phyloP scores from a whole-genome alignment of 768 basidiomycete genomes.

The Psilocybe tampanensis region DNA sequence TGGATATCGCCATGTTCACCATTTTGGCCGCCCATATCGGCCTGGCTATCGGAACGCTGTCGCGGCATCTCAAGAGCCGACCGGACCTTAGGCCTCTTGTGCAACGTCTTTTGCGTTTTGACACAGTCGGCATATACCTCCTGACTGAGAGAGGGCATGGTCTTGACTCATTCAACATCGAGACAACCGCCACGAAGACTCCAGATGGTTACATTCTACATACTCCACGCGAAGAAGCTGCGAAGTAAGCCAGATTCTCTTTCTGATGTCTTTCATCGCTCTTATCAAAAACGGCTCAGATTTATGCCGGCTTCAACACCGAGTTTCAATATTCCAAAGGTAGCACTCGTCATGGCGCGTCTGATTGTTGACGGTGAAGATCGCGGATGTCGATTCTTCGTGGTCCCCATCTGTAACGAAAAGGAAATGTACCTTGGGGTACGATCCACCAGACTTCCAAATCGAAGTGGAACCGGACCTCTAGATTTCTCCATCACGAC shows the following conservation, averaged over 20 bases:
- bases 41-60: slow-evolving; percentile 55
- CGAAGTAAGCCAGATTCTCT: slow-evolving; percentile 44
- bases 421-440: slow-evolving; percentile 56
- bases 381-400: slow-evolving; percentile 53
- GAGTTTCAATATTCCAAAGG: slow-evolving; percentile 51
- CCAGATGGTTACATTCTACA: slow-evolving; percentile 53
- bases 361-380: slow-evolving; percentile 54
- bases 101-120: slow-evolving; percentile 51
- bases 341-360: slow-evolving; percentile 59
- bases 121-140: slow-evolving; percentile 55
- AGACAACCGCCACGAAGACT: slow-evolving; percentile 59
- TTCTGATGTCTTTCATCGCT: neutral
- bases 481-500: slow-evolving; percentile 60
- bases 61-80: slow-evolving; percentile 47
- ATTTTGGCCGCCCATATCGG: slow-evolving; percentile 55
- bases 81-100: slow-evolving; percentile 54
- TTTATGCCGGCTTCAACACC: slow-evolving; percentile 65
- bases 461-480: slow-evolving; percentile 53
- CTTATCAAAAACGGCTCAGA: slow-evolving; percentile 29
- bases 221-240: slow-evolving; percentile 58
- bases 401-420: slow-evolving; percentile 57
- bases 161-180: slow-evolving; percentile 61
- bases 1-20: slow-evolving; percentile 56
- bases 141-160: slow-evolving; percentile 61
- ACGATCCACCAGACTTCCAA: slow-evolving; percentile 49